Percentiles rank a stretch among this genome's conserved stretches.
Evolutionary conservation across 1,284 basidiomycete species (phyloP).

Genomic region (Fomitopsis pinicola): DNA sequence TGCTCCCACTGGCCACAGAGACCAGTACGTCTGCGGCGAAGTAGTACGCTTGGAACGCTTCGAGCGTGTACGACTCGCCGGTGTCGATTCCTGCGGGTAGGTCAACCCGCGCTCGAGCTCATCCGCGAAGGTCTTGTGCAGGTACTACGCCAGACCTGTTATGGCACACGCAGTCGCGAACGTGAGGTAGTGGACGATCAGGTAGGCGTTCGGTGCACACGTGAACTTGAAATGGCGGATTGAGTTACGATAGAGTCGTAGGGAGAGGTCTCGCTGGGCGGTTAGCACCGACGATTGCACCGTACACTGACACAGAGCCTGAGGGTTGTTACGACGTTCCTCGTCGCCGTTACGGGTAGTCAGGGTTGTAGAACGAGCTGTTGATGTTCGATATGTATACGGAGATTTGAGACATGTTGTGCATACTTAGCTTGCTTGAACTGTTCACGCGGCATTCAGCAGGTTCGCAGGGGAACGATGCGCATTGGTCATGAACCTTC

Average conservation of each 20-base stretch:
- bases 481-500: no score
- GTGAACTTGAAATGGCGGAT: constrained; percentile 5
- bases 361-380: no score
- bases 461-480: no score
- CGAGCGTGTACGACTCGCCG: constrained; percentile 41
- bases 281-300: constrained; percentile 16
- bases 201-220: constrained; percentile 9
- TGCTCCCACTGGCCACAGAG: constrained; percentile 44
- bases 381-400: no score
- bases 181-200: constrained; percentile 65
- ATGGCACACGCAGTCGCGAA: constrained; percentile 38
- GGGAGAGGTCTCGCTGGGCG: constrained; percentile 12
- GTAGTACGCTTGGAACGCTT: constrained; percentile 69
- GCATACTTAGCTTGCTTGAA: no score
- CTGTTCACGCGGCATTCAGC: no score
- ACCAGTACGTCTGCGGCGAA: constrained; percentile 75
- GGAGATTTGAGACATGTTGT: no score
- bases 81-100: constrained; percentile 71
- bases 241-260: constrained; percentile 23
- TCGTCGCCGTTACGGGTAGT: no score
- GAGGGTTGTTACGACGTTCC: neutral
- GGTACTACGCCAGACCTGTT: constrained; percentile 53
- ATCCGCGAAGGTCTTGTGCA: constrained; percentile 63
- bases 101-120: constrained; percentile 76
- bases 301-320: constrained; percentile 34